These are phyloP conservation scores for Alternaria solani DNA, from an alignment of 2,329 filamentous ascomycete species.

Conservation along the genomic window DNA sequence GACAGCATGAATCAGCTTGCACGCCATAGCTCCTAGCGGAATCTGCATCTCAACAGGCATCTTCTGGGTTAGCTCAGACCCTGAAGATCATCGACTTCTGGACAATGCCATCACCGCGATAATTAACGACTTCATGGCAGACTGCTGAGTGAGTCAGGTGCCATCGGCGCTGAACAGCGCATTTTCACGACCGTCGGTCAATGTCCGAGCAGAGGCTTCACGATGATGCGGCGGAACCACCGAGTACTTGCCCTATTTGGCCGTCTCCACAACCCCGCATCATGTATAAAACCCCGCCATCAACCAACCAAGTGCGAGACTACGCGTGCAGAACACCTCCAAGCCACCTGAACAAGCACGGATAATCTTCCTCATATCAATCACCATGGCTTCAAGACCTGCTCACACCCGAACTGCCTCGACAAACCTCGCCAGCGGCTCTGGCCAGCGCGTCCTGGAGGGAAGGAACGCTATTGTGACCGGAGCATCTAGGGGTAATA, in stretches of 20 bases:
- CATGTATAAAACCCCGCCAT: conserved; percentile 32
- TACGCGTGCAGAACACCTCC: not conserved
- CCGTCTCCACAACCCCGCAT: conserved; percentile 29
- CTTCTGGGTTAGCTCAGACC: conserved; percentile 12
- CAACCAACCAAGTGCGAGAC: conserved; percentile 2
- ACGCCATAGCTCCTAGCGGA: conserved; percentile 5
- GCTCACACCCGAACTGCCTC: conserved; percentile 47
- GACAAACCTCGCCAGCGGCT: conserved; percentile 49
- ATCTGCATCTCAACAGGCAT: conserved; percentile 6
- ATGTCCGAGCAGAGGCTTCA: conserved; percentile 4
- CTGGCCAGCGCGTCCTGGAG: conserved; percentile 57
- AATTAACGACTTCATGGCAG: not conserved
- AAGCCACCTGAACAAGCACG: not conserved
- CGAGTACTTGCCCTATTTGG: conserved; percentile 27
- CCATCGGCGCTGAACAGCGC: not conserved
- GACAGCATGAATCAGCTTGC: conserved; percentile 7
- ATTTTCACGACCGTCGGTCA: conserved; percentile 9
- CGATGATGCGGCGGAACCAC: conserved; percentile 22
- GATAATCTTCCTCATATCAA: not conserved
- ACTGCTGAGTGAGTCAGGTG: not conserved
- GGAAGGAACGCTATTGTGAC: conserved; percentile 83
- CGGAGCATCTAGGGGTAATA: conserved; percentile 76
- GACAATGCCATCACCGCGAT: conserved; percentile 4
- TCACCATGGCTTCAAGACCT: conserved; percentile 51
- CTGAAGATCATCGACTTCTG: conserved; percentile 12